Conservation (phyloP, 2,329 filamentous ascomycete species). For the Fusarium sp. region DNA sequence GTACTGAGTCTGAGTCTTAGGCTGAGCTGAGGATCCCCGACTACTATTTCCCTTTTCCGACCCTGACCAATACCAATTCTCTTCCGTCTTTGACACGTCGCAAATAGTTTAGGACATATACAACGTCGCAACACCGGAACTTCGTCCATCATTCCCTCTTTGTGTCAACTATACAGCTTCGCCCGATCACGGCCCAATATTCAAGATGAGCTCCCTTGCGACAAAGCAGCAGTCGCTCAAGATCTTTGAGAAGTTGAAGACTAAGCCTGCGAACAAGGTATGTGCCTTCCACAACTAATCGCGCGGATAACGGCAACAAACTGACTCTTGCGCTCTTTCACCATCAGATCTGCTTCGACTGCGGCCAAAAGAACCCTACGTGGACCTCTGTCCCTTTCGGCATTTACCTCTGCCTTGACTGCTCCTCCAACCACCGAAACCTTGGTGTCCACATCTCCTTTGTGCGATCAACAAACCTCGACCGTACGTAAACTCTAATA, state of each 20-base stretch:
- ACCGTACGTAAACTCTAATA: constrained; percentile 74
- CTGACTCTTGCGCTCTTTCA: constrained; percentile 19
- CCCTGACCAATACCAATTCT: constrained; percentile 37
- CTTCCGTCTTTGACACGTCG: constrained; percentile 39
- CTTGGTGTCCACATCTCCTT: constrained; percentile 99
- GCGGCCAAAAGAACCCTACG: constrained; percentile 95
- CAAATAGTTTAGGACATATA: constrained; percentile 9
- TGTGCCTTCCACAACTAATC: constrained; percentile 41
- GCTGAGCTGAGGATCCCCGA: not conserved
- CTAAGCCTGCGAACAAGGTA: constrained; percentile 95
- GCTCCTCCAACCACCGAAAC: constrained; percentile 96
- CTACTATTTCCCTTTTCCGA: constrained; percentile 29
- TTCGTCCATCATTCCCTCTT: constrained; percentile 2
- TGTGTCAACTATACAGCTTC: constrained; percentile 17
- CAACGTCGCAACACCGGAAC: constrained; percentile 4
- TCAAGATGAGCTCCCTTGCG: constrained; percentile 76
- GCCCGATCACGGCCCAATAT: constrained; percentile 35
- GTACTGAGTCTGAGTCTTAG: constrained; percentile 4
- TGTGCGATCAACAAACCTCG: constrained; percentile 97
- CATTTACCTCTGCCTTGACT: constrained; percentile 98
- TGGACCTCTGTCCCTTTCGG: constrained; percentile 98
- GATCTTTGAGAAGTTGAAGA: constrained; percentile 97
- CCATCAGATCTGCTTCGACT: constrained; percentile 93
- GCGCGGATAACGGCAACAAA: not conserved
- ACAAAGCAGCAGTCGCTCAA: constrained; percentile 95